These are phyloP conservation scores for Fomitopsis serialis DNA, from an alignment of 768 basidiomycete genomes.

Conservation along the genomic window DNA sequence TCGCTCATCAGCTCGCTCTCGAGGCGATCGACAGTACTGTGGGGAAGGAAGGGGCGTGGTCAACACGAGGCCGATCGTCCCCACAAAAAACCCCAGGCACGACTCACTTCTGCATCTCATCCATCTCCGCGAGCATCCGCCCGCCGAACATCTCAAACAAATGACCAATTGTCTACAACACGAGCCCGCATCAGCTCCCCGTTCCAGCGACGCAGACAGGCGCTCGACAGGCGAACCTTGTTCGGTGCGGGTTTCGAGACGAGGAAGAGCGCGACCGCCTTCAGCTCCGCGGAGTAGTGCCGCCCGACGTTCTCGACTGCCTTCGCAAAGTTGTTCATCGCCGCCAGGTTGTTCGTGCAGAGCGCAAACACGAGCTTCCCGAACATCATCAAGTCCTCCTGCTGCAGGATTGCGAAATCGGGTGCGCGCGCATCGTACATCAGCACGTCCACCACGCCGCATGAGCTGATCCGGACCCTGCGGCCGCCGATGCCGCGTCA, in stretches of 20 bases:
- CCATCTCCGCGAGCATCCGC: conserved; percentile 71
- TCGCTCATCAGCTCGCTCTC: conserved; percentile 84
- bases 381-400: conserved; percentile 86
- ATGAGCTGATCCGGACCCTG: conserved; percentile 82
- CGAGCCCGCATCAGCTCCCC: background rate
- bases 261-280: conserved; percentile 74
- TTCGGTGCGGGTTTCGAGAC: conserved; percentile 63
- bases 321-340: conserved; percentile 60
- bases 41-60: background rate
- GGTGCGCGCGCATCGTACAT: conserved; percentile 60
- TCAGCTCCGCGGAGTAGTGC: conserved; percentile 76
- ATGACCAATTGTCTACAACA: conserved; percentile 66
- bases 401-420: conserved; percentile 57
- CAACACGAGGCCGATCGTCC: background rate
- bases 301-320: conserved; percentile 68
- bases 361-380: conserved; percentile 80
- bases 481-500: background rate
- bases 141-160: conserved; percentile 76
- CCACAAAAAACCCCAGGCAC: background rate
- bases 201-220: background rate
- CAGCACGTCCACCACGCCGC: conserved; percentile 83
- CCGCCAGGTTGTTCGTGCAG: conserved; percentile 62
- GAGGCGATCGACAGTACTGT: conserved; percentile 73
- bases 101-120: conserved; percentile 72
- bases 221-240: conserved; percentile 42